Percentiles rank a stretch among this genome's conserved stretches.
Conservation (phyloP, 2,329 filamentous ascomycete genomes). For the Huntiella abstrusa region DNA sequence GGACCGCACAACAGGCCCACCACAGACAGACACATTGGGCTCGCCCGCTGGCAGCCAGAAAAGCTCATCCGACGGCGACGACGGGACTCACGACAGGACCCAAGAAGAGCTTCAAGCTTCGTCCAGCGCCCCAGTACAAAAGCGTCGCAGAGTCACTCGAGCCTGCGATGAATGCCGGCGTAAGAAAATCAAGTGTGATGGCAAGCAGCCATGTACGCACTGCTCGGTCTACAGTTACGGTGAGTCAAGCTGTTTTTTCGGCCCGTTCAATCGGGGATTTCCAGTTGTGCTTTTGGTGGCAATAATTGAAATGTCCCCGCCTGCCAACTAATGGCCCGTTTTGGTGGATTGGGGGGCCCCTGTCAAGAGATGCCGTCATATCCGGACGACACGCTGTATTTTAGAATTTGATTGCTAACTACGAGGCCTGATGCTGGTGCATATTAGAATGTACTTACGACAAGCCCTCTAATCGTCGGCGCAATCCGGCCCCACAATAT, state of each 20-base stretch:
- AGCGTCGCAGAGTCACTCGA: slow-evolving; percentile 58
- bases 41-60: slow-evolving; percentile 26
- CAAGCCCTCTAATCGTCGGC: slow-evolving; percentile 76
- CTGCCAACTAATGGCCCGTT: background rate
- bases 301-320: background rate
- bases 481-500: slow-evolving; percentile 83
- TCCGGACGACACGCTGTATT: too few relatives aligned
- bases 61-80: slow-evolving; percentile 25
- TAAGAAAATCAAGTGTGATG: slow-evolving; percentile 79
- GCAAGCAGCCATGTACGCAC: slow-evolving; percentile 78
- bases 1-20: background rate
- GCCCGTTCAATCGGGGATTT: background rate
- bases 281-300: background rate
- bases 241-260: slow-evolving; percentile 25
- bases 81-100: slow-evolving; percentile 12
- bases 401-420: too few relatives aligned
- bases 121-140: slow-evolving; percentile 46
- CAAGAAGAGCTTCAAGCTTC: slow-evolving; percentile 15
- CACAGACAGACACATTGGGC: slow-evolving; percentile 15
- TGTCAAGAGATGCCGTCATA: too few relatives aligned
- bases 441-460: slow-evolving; percentile 76
- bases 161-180: slow-evolving; percentile 68
- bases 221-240: slow-evolving; percentile 98
- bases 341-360: too few relatives aligned
- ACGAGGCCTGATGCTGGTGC: too few relatives aligned